Percentiles rank a stretch among this genome's conserved stretches.
Evolutionary conservation across 441 rosid genomes (phyloP).

Genomic region (Gossypium lobatum): DNA sequence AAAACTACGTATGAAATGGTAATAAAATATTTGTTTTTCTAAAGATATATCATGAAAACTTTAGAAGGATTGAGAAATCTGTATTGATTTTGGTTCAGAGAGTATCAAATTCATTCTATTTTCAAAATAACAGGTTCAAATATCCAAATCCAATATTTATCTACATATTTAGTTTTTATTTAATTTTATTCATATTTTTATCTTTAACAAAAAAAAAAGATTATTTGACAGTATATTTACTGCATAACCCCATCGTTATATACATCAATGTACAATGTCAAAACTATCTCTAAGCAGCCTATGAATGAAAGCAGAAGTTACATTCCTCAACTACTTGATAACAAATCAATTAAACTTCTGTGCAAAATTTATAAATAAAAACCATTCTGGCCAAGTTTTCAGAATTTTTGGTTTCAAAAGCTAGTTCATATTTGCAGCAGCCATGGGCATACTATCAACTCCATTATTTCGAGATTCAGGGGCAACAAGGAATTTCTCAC

Average conservation of each 20-base stretch:
- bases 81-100: too few relatives aligned
- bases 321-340: slow-evolving; percentile 12
- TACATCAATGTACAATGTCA: slow-evolving; percentile 4
- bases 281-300: not conserved
- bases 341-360: slow-evolving; percentile 4
- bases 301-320: not conserved
- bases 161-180: too few relatives aligned
- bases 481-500: slow-evolving; percentile 31
- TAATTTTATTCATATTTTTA: too few relatives aligned
- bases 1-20: not conserved
- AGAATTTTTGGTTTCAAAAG: slow-evolving; percentile 7
- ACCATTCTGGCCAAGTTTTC: not conserved
- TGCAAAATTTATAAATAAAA: slow-evolving; percentile 10
- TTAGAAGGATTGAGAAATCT: too few relatives aligned
- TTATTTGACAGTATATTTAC: too few relatives aligned
- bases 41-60: not conserved
- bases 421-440: not conserved
- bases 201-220: too few relatives aligned
- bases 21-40: not conserved
- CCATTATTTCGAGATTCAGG: slow-evolving; percentile 8
- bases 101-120: too few relatives aligned
- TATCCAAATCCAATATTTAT: too few relatives aligned
- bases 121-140: too few relatives aligned
- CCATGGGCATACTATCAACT: slow-evolving; percentile 6
- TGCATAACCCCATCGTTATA: not conserved